These are phyloP conservation scores for Colletotrichum sp. DNA, from an alignment of 2,329 filamentous ascomycete species.

Conservation along the genomic window DNA sequence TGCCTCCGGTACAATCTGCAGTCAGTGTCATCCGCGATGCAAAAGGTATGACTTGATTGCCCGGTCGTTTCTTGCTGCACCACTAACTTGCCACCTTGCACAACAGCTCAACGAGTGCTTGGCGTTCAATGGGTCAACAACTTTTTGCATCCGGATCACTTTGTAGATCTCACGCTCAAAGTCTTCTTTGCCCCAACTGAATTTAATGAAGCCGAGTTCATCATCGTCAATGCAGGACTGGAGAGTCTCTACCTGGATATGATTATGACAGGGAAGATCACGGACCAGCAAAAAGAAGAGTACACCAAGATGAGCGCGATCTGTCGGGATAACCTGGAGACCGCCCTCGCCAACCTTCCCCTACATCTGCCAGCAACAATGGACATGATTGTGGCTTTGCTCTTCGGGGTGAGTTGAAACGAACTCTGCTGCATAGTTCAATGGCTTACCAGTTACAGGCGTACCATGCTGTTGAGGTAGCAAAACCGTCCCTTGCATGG, in stretches of 20 bases:
- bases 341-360: slow-evolving; percentile 33
- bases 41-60: not conserved
- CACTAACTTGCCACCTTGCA: not conserved
- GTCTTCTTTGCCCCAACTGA: slow-evolving; percentile 36
- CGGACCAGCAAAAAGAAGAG: slow-evolving; percentile 25
- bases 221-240: slow-evolving; percentile 36
- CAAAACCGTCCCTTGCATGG: slow-evolving; percentile 36
- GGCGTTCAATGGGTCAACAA: slow-evolving; percentile 31
- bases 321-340: slow-evolving; percentile 35
- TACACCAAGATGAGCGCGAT: slow-evolving; percentile 25
- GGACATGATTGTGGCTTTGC: slow-evolving; percentile 27
- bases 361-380: slow-evolving; percentile 34
- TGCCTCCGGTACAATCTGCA: slow-evolving; percentile 21
- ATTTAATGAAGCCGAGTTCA: slow-evolving; percentile 35
- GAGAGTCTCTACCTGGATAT: slow-evolving; percentile 33
- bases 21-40: slow-evolving; percentile 14
- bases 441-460: slow-evolving; percentile 22
- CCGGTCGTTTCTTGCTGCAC: too few relatives aligned
- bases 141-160: slow-evolving; percentile 31
- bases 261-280: not conserved
- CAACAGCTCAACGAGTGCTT: not conserved
- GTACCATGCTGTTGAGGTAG: slow-evolving; percentile 36
- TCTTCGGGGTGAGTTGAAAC: slow-evolving; percentile 23
- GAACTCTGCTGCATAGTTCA: too few relatives aligned
- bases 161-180: slow-evolving; percentile 35